Evolutionary conservation across 2,329 filamentous ascomycete genomes (phyloP), one percentile per base, ranked within the genome.

Genomic region (Fusarium annulatum): DNA sequence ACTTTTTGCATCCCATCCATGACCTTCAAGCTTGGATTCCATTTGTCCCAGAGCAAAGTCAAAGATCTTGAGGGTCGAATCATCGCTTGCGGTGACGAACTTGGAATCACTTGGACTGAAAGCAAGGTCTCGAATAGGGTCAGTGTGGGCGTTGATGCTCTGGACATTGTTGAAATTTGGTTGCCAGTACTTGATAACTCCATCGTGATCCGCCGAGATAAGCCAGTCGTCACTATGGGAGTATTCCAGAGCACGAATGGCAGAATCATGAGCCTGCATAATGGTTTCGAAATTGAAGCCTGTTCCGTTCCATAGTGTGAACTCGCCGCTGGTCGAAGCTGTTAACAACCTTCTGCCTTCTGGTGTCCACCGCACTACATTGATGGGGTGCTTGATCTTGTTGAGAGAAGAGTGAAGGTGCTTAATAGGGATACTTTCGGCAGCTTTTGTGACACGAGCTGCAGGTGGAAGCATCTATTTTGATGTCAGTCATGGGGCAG

Each of bases 251-350:
- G 93, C 92, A 76, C 94, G 90, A 74, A 97, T 95, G 42, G 94
- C 93, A 62, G 92, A 91, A 83, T 98, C 96, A 82, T 98, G 96
- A 43, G 96, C 96, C 86, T 97, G 95, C 93, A 98, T 98, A 34
- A 99, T 98, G 7, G 96, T 98, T 85, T 99, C 96, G 78, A 99
- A 99, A 82, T 99, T 98, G 88, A 99, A 99, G 30, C 95, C 96
- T 48, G 96, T 98, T 72, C 96, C 96, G 81, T 99, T 99, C 96
- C 96, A 99, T 7, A 99, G 84, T 43, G 97, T 99, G 79, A 99
- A 99, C 81, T 99, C 96, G 79, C 96, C 96, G 81, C 96, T 98
- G 75, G 95, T 97, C 0, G 95, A 97, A 28, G 95, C 96, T 1
- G 96, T 98, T 80, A 99, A 88, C 64, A 99, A 85, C 75, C 96